Evolutionary conservation across 352 stramenopile species (phyloP).

Genomic region (Globisporangium radiosum): DNA sequence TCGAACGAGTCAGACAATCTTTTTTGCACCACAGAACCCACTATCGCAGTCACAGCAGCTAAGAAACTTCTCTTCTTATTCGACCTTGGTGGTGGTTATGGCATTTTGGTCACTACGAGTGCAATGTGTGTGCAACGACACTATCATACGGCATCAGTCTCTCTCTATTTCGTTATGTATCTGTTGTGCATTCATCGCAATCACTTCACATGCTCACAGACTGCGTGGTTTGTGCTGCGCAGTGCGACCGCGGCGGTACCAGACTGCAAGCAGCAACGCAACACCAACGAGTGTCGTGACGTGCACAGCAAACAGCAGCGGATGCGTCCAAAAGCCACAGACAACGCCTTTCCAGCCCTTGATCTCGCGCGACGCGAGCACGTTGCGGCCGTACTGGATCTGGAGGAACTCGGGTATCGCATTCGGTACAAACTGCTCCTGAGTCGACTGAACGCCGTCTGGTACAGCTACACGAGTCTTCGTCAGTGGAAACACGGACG

Average conservation of each 20-base stretch:
- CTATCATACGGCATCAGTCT: too few relatives aligned
- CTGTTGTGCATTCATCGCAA: not conserved
- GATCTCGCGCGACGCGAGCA: constrained; percentile 56
- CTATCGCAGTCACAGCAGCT: too few relatives aligned
- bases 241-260: constrained; percentile 27
- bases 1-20: too few relatives aligned
- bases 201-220: constrained; percentile 16
- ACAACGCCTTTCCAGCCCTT: constrained; percentile 81
- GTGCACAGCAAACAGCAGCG: constrained; percentile 52
- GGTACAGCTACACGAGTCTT: constrained; percentile 34
- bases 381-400: constrained; percentile 60
- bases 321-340: constrained; percentile 71
- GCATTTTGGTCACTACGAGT: too few relatives aligned
- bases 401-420: constrained; percentile 50
- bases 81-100: too few relatives aligned
- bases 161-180: too few relatives aligned
- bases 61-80: too few relatives aligned
- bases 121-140: too few relatives aligned
- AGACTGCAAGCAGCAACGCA: constrained; percentile 27
- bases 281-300: constrained; percentile 32
- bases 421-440: constrained; percentile 51
- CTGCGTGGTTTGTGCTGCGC: constrained; percentile 36
- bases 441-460: constrained; percentile 33
- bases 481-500: constrained; percentile 57
- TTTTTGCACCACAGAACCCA: too few relatives aligned